These are phyloP conservation scores for Euphorbia corollata DNA, from an alignment of 441 rosid species.

Conservation along the genomic window DNA sequence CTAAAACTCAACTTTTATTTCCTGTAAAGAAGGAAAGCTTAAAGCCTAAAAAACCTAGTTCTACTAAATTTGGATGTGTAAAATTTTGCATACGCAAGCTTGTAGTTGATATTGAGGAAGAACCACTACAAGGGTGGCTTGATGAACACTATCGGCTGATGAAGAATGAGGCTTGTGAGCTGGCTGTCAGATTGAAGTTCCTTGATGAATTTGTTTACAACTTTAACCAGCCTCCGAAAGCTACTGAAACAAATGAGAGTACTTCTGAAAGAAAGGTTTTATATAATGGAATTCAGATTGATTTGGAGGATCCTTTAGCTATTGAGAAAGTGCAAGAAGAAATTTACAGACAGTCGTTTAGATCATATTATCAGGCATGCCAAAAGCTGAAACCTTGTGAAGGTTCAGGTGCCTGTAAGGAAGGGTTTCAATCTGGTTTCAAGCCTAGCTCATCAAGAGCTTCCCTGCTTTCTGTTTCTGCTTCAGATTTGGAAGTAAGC, in stretches of 20 bases:
- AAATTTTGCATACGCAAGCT: constrained; percentile 72
- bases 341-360: constrained; percentile 65
- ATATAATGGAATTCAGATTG: constrained; percentile 61
- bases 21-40: constrained; percentile 60
- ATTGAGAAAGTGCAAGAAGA: constrained; percentile 61
- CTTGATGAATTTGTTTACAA: constrained; percentile 61
- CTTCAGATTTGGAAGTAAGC: constrained; percentile 82
- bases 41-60: constrained; percentile 63
- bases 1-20: constrained; percentile 50
- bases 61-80: constrained; percentile 63
- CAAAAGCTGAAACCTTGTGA: constrained; percentile 61
- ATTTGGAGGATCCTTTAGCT: constrained; percentile 52
- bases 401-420: constrained; percentile 82
- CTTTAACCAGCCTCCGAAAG: constrained; percentile 36
- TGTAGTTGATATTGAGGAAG: constrained; percentile 94
- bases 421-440: constrained; percentile 93
- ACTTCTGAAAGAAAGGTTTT: constrained; percentile 41
- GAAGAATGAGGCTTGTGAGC: constrained; percentile 85
- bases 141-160: constrained; percentile 86
- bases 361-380: constrained; percentile 83
- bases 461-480: constrained; percentile 75
- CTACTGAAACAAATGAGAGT: constrained; percentile 53
- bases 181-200: constrained; percentile 86
- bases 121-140: constrained; percentile 99
- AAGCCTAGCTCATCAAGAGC: constrained; percentile 66